Evolutionary conservation across 805 yeast species (phyloP).

Genomic region (Kodamaea leandrae): DNA sequence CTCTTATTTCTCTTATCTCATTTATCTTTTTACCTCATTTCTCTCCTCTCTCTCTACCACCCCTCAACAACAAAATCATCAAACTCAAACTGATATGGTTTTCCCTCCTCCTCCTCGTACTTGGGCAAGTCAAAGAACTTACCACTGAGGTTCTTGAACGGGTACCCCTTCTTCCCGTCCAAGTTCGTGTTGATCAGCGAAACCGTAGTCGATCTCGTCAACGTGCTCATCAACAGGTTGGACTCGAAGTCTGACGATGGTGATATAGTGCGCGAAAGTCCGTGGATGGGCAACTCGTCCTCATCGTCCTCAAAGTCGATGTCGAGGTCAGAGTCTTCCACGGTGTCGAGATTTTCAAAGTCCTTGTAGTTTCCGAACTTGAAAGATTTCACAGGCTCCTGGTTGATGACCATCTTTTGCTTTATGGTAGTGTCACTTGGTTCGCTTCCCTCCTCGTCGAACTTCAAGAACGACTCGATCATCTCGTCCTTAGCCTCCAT

Average conservation of each 20-base stretch:
- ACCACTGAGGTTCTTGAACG: slow-evolving; percentile 15
- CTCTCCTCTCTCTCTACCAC: background rate
- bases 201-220: slow-evolving; percentile 43
- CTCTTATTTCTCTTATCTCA: too few relatives aligned
- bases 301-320: slow-evolving; percentile 30
- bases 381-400: too few relatives aligned
- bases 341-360: slow-evolving; percentile 16
- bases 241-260: slow-evolving; percentile 33
- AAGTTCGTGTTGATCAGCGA: slow-evolving; percentile 18
- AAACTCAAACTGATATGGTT: slow-evolving; percentile 18
- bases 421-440: slow-evolving; percentile 3
- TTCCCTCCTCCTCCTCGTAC: slow-evolving; percentile 19
- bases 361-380: slow-evolving; percentile 14
- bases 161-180: slow-evolving; percentile 13
- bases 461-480: slow-evolving; percentile 24
- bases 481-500: slow-evolving; percentile 7
- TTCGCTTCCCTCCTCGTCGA: slow-evolving; percentile 12
- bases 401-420: too few relatives aligned
- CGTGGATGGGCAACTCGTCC: slow-evolving; percentile 20
- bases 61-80: slow-evolving; percentile 13
- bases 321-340: slow-evolving; percentile 16
- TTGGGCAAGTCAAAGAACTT: slow-evolving; percentile 35
- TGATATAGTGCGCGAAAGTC: slow-evolving; percentile 37
- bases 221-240: slow-evolving; percentile 36
- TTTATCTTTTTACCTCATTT: background rate